A percentile compares a stretch with the other conserved stretches of the same genome.
These are phyloP conservation scores for Lachnellula willkommii DNA, from an alignment of 2,329 filamentous ascomycete species.

Conservation along the genomic window DNA sequence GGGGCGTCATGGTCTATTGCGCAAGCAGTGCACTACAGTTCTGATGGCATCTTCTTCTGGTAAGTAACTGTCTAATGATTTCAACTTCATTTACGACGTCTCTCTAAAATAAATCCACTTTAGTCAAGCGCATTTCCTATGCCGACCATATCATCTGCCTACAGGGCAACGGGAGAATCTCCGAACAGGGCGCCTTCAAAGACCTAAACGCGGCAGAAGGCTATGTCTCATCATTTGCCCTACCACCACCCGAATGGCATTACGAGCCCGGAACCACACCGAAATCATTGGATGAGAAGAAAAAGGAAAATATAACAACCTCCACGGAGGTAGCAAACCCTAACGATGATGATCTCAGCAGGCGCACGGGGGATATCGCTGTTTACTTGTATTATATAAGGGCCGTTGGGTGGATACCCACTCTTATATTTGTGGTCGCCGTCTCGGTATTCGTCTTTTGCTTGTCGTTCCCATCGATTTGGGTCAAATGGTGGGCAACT, in stretches of 20 bases:
- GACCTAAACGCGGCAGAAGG: constrained; percentile 30
- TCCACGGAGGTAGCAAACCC: not conserved
- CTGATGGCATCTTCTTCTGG: constrained; percentile 31
- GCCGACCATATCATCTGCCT: constrained; percentile 36
- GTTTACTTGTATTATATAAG: constrained; percentile 21
- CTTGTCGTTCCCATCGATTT: constrained; percentile 26
- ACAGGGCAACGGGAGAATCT: constrained; percentile 29
- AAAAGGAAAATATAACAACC: not conserved
- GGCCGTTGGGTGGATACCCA: constrained; percentile 9
- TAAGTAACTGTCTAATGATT: not conserved
- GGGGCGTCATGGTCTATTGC: constrained; percentile 11
- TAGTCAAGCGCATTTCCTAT: constrained; percentile 26
- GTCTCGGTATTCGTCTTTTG: constrained; percentile 6
- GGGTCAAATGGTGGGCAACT: constrained; percentile 32
- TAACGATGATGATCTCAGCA: not conserved
- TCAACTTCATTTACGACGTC: not conserved
- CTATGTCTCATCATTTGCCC: constrained; percentile 25
- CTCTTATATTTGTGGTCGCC: constrained; percentile 5
- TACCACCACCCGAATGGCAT: not conserved
- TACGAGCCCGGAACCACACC: not conserved
- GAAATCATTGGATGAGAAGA: not conserved
- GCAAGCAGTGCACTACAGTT: constrained; percentile 30
- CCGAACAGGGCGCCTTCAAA: constrained; percentile 34
- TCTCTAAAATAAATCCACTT: not conserved
- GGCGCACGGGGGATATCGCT: constrained; percentile 1